These are phyloP conservation scores for Saksenaea oblongispora DNA, from an alignment of 371 early-diverging fungal genomes.

Conservation along the genomic window DNA sequence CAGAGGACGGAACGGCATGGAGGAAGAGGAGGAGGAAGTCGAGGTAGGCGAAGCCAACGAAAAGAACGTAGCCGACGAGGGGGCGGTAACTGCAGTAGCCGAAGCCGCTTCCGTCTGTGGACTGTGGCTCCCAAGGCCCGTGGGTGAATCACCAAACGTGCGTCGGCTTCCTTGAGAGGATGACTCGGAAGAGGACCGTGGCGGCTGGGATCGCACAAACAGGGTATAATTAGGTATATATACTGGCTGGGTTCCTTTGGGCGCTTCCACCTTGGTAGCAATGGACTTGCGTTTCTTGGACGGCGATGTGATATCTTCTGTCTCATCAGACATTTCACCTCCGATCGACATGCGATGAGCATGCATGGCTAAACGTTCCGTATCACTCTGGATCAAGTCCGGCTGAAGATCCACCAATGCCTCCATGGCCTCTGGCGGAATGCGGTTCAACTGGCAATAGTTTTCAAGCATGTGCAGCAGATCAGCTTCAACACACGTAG, in stretches of 20 bases:
- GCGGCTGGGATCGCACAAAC: conserved; percentile 14
- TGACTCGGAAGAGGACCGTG: conserved; percentile 28
- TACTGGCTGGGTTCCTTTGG: conserved; percentile 12
- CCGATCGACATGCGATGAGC: background rate
- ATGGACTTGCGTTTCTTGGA: conserved; percentile 10
- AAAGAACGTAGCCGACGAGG: conserved; percentile 1
- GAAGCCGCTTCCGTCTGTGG: background rate
- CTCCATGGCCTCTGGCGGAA: conserved; percentile 16
- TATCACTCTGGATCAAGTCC: conserved; percentile 21
- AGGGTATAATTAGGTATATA: conserved; percentile 13
- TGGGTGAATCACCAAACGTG: background rate
- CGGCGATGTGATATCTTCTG: conserved; percentile 5
- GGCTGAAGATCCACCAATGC: conserved; percentile 16
- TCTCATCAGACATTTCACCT: background rate
- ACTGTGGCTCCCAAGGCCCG: conserved; percentile 1
- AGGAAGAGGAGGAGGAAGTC: background rate
- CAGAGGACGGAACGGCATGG: background rate
- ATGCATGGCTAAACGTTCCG: background rate
- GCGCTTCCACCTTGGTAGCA: background rate
- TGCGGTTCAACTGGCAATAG: conserved; percentile 27
- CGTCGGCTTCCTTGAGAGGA: conserved; percentile 15
- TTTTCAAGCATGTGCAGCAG: conserved; percentile 34
- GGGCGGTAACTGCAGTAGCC: background rate
- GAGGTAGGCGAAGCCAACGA: background rate
- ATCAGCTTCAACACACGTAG: conserved; percentile 31